Conservation (phyloP, 805 yeast species). For the Ogataea salicorniae region DNA sequence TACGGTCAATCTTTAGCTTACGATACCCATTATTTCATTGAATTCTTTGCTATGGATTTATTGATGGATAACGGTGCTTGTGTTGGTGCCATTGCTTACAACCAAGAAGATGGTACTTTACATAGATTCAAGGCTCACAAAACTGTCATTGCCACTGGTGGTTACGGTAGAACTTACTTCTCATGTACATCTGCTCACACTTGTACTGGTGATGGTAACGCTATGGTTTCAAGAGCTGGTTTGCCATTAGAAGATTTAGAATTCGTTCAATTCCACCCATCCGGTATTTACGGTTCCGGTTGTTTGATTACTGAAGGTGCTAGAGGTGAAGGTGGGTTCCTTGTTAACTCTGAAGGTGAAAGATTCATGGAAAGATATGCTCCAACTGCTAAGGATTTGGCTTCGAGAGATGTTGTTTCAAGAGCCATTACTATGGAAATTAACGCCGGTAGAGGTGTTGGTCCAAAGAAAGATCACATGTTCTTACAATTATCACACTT, state of each 20-base stretch:
- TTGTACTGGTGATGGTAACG: constrained; percentile 98
- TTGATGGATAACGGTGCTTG: constrained; percentile 93
- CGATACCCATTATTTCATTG: constrained; percentile 97
- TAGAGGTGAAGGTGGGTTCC: constrained; percentile 99
- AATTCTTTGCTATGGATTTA: constrained; percentile 91
- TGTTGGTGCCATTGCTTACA: constrained; percentile 95
- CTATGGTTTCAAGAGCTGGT: constrained; percentile 98
- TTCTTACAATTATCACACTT: constrained; percentile 88
- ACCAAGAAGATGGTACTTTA: constrained; percentile 97
- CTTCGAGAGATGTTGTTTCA: constrained; percentile 97
- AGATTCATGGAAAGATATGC: constrained; percentile 99
- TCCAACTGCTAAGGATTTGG: constrained; percentile 96
- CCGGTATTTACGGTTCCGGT: constrained; percentile 99
- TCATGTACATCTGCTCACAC: constrained; percentile 99
- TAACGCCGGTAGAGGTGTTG: constrained; percentile 99
- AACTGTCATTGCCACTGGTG: constrained; percentile 97
- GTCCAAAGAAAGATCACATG: constrained; percentile 93
- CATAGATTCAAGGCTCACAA: constrained; percentile 97
- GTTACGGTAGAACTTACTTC: constrained; percentile 97
- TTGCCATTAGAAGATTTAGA: constrained; percentile 96
- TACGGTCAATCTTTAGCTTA: constrained; percentile 96
- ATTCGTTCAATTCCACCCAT: constrained; percentile 98
- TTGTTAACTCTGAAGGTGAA: constrained; percentile 96
- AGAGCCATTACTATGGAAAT: constrained; percentile 98
- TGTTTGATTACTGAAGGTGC: constrained; percentile 99